Conservation (phyloP, 345 rosid species). For the Punica granatum region DNA sequence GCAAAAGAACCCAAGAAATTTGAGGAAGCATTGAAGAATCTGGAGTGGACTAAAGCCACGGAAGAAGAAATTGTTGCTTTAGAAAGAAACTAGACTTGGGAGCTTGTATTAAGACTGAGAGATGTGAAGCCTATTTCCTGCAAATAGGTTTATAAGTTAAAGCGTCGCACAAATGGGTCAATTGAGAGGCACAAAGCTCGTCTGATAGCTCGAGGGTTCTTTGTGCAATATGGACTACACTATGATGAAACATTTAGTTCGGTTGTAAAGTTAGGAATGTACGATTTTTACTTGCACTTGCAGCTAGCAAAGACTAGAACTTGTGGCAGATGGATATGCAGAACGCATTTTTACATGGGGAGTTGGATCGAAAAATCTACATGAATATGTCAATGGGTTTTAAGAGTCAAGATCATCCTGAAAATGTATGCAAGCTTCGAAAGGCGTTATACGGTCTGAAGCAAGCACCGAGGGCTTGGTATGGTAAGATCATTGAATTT, state of each 20-base stretch:
- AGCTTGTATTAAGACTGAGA: background rate
- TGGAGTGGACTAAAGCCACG: background rate
- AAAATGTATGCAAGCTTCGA: background rate
- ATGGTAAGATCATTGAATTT: slow-evolving; percentile 7
- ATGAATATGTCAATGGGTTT: background rate
- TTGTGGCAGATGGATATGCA: slow-evolving; percentile 10
- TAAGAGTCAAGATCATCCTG: no score
- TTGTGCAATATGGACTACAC: background rate
- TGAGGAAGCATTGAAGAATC: background rate
- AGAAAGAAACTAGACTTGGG: background rate
- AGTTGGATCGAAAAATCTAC: slow-evolving; percentile 6
- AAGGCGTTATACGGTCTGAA: slow-evolving; percentile 3
- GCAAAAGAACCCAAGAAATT: background rate
- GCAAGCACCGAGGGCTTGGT: slow-evolving; percentile 5
- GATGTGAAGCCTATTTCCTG: background rate
- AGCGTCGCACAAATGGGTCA: background rate
- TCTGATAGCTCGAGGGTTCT: slow-evolving; percentile 3
- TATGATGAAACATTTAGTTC: slow-evolving; percentile 5
- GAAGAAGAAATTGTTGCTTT: background rate
- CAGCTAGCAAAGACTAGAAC: background rate
- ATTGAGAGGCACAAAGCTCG: slow-evolving; percentile 5
- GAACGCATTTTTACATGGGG: no score
- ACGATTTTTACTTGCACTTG: background rate
- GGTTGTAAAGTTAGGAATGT: background rate
- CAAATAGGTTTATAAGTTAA: slow-evolving; percentile 3